Conservation (phyloP, 768 basidiomycete genomes). For the Pleurotus tuber-regium region DNA sequence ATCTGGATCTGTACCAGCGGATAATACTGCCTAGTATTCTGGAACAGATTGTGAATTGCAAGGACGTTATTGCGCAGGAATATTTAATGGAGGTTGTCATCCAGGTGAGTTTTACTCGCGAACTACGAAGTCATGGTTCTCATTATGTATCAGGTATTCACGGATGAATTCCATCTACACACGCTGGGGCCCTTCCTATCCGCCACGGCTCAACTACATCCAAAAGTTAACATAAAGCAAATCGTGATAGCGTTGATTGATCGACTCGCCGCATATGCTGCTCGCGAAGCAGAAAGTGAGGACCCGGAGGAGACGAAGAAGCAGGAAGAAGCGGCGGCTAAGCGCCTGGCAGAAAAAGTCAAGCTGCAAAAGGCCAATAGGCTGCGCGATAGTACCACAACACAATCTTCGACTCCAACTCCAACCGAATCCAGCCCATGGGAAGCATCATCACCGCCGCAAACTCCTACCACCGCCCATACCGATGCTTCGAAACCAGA, state of each 20-base stretch:
- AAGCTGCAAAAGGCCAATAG: constrained; percentile 65
- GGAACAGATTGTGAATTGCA: constrained; percentile 97
- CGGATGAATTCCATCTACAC: constrained; percentile 97
- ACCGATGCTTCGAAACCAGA: constrained; percentile 15
- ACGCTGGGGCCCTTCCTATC: constrained; percentile 95
- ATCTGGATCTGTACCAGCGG: constrained; percentile 85
- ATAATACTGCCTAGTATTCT: constrained; percentile 89
- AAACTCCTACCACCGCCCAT: constrained; percentile 29
- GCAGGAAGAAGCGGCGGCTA: constrained; percentile 92
- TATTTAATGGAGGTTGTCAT: constrained; percentile 99
- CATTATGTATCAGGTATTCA: constrained; percentile 74
- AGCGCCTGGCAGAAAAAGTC: constrained; percentile 84
- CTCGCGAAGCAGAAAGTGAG: constrained; percentile 95
- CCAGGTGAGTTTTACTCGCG: constrained; percentile 55
- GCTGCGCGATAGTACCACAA: constrained; percentile 46
- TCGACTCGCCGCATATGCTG: constrained; percentile 92
- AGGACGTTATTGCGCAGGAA: constrained; percentile 98
- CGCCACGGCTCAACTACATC: constrained; percentile 94
- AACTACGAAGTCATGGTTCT: constrained; percentile 6
- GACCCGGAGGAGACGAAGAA: constrained; percentile 91
- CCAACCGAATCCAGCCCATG: constrained; percentile 41
- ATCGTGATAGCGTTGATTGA: constrained; percentile 99
- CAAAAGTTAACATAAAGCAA: constrained; percentile 97
- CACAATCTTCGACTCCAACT: constrained; percentile 30
- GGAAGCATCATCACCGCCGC: constrained; percentile 30